Base-by-base conservation (phyloP, 805 yeast genomes). In the Starmerella scarabaei region DNA sequence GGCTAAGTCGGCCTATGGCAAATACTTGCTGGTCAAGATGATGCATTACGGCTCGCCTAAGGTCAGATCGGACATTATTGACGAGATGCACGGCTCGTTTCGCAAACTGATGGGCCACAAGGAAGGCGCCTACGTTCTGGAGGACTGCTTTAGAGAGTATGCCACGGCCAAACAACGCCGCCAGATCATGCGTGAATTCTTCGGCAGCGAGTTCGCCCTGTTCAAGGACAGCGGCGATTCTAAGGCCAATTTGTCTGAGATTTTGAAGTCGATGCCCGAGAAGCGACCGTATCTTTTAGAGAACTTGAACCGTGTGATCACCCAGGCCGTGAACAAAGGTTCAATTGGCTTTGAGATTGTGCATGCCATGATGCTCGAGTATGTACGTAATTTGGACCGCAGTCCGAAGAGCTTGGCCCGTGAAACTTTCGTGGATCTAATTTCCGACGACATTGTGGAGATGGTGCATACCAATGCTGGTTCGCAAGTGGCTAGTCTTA, bases 121-220 rank as follows among this genome's bases (percentile, higher is more conserved):
- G 65, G 97, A 88, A 68, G 98, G 96, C 63, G 97, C 97, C 12
- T 85, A 88, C 55, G 97, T 88, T 30, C 85, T 86, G 49, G 97
- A 88, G 63, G 98, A 88, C 67, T 68, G 83, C 54, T 88, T 68
- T 57, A 82, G 83, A 19, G 72, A 85, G 42, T 88, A 86, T 60
- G 75, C 95, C 9, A 74, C 84, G 19, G 71, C 79, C 23, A 82
- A 77, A 47, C 97, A 88, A 63, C 81, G 74, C 60, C 73, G 74
- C 41, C 94, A 83, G 62, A 86, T 88, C 80, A 75, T 88, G 50
- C 75, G 91, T 62, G 98, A 88, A 64, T 88, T 88, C 58, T 88
- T 93, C 84, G 98, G 97, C 40, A 73, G 94, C 11, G 93, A 84
- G 63, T 88, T 80, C 59, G 95, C 95, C 17, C 76, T 83, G 11